A percentile compares a stretch with the other conserved stretches of the same genome.
phyloP scores from a whole-genome alignment of 106 monocot genomes.

The Posidonia australis region DNA sequence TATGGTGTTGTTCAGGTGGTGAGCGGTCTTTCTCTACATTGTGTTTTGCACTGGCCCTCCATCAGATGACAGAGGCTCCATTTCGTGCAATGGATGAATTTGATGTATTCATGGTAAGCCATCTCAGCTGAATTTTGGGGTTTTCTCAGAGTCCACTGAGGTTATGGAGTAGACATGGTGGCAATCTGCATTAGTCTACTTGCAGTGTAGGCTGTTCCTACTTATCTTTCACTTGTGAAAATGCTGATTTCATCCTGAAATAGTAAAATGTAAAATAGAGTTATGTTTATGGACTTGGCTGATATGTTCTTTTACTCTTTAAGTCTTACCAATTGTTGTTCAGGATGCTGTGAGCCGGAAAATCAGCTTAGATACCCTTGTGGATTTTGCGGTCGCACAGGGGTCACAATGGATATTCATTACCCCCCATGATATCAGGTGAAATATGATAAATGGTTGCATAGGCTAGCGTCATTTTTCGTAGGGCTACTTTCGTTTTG shows the following conservation, averaged over 20 bases:
- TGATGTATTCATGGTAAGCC: slow-evolving; percentile 97
- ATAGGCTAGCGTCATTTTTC: not conserved
- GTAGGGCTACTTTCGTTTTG: too few relatives aligned
- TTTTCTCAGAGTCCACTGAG: not conserved
- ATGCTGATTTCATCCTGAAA: not conserved
- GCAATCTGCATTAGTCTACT: not conserved
- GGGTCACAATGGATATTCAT: slow-evolving; percentile 99
- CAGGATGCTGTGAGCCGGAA: slow-evolving; percentile 98
- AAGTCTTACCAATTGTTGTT: too few relatives aligned
- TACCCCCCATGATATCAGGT: slow-evolving; percentile 97
- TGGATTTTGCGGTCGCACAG: slow-evolving; percentile 71
- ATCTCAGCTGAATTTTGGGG: not conserved
- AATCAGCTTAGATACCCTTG: slow-evolving; percentile 85
- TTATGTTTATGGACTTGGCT: not conserved
- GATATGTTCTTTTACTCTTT: not conserved
- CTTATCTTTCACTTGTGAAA: not conserved
- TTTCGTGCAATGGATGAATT: slow-evolving; percentile 99
- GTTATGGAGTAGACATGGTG: not conserved
- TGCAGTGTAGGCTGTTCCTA: not conserved
- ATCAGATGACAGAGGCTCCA: slow-evolving; percentile 95
- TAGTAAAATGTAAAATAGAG: not conserved
- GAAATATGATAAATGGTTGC: not conserved
- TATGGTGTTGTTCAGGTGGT: slow-evolving; percentile 43
- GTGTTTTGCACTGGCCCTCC: slow-evolving; percentile 91
- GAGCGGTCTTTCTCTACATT: slow-evolving; percentile 94